phyloP scores from a whole-genome alignment of 2,329 filamentous ascomycete genomes.

The Incumbomyces delicatus region DNA sequence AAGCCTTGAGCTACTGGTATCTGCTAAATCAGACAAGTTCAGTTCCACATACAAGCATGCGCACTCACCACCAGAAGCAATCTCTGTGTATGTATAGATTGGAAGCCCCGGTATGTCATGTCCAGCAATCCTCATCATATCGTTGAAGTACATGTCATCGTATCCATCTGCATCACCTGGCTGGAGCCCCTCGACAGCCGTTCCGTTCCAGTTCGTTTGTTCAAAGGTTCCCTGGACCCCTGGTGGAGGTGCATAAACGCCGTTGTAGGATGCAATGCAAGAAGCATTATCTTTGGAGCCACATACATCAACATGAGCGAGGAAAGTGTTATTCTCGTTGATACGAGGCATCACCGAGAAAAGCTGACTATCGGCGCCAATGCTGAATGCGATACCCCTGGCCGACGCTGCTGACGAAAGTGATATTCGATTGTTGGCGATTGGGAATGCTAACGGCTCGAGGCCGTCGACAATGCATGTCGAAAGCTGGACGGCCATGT shows the following conservation, averaged over 20 bases:
- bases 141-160: background rate
- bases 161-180: background rate
- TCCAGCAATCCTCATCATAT: background rate
- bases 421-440: no score
- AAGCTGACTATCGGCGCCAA: no score
- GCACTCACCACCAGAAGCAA: background rate
- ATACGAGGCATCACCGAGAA: no score
- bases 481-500: no score
- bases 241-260: background rate
- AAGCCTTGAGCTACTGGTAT: slow-evolving; percentile 3
- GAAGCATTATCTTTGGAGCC: background rate
- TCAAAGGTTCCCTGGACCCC: background rate
- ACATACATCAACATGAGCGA: background rate
- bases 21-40: background rate
- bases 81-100: background rate
- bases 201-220: background rate
- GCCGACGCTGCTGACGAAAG: no score
- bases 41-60: background rate
- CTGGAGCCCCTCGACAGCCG: background rate
- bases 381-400: no score
- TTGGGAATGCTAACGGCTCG: no score
- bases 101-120: background rate
- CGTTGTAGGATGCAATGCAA: background rate
- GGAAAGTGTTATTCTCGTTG: background rate
- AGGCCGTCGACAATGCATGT: no score